These are phyloP conservation scores for Poterioochromonas sp. DNA, from an alignment of 352 stramenopile species.

Conservation along the genomic window DNA sequence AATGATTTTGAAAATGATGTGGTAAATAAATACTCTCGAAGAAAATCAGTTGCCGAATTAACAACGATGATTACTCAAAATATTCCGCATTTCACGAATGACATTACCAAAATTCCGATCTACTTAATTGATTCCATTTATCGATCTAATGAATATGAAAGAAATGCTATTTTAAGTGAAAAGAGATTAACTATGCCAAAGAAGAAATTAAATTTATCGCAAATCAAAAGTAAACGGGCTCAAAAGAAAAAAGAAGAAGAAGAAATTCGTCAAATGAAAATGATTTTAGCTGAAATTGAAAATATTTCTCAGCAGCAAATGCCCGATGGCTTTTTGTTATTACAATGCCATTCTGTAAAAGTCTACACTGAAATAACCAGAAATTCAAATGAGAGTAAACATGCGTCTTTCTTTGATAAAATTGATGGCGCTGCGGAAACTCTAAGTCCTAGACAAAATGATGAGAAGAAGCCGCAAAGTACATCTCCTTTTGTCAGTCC, in stretches of 20 bases:
- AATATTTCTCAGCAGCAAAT: neutral
- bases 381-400: too few species aligned
- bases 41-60: too few species aligned
- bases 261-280: neutral
- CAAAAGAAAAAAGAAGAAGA: conserved; percentile 23
- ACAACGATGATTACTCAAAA: too few species aligned
- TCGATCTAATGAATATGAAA: neutral
- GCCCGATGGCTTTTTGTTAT: neutral
- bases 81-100: too few species aligned
- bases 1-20: neutral
- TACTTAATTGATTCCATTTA: neutral
- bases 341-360: neutral
- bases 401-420: too few species aligned
- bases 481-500: neutral
- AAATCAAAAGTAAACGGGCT: neutral
- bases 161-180: neutral
- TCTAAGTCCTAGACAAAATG: neutral
- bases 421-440: too few species aligned
- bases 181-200: too few species aligned
- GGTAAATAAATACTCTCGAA: neutral
- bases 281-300: neutral
- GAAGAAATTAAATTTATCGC: neutral
- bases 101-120: neutral
- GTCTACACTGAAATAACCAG: too few species aligned
- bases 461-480: neutral